Evolutionary conservation across 73 alveolate species (phyloP).

Genomic region (Stentor coeruleus): DNA sequence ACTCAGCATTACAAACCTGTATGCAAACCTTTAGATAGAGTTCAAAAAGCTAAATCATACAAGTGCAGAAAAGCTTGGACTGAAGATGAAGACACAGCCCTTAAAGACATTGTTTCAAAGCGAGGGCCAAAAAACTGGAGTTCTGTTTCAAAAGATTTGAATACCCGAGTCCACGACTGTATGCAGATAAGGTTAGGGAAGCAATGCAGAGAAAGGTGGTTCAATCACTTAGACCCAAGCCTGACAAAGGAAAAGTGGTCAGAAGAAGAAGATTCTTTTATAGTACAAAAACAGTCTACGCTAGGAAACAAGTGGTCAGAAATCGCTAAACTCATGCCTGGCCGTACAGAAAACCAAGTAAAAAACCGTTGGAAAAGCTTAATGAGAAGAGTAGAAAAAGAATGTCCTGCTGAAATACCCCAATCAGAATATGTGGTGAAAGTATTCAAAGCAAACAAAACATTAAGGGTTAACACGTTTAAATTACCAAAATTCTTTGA

Average conservation of each 20-base stretch:
- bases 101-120: neutral
- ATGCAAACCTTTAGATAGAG: neutral
- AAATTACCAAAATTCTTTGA: no score
- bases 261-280: slow-evolving; percentile 63
- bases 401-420: no score
- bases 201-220: slow-evolving; percentile 86
- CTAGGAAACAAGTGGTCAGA: slow-evolving; percentile 84
- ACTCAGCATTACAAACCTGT: neutral
- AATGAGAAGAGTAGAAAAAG: neutral
- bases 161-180: neutral
- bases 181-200: slow-evolving; percentile 59
- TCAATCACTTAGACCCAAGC: slow-evolving; percentile 71
- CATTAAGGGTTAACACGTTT: no score
- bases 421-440: no score
- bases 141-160: neutral
- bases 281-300: slow-evolving; percentile 61
- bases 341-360: slow-evolving; percentile 77
- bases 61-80: neutral
- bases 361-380: slow-evolving; percentile 40
- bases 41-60: neutral
- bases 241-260: slow-evolving; percentile 71
- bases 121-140: neutral
- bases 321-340: slow-evolving; percentile 58
- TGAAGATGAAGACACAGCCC: slow-evolving; percentile 11
- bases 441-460: no score